Conservation (phyloP, 2,329 filamentous ascomycete genomes). For the Sarocladium kiliense region DNA sequence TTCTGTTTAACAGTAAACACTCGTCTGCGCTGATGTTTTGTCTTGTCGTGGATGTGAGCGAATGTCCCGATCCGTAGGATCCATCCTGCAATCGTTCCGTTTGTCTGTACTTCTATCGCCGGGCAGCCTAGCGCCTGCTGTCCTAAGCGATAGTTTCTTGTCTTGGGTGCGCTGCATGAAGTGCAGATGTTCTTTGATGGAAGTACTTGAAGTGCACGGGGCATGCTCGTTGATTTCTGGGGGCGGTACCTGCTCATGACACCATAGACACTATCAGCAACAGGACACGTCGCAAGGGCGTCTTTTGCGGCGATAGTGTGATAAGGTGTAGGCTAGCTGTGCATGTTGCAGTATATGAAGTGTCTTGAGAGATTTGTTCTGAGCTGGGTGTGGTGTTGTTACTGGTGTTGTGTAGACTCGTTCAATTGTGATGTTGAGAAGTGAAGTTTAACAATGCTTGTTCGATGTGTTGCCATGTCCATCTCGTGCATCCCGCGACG, state of each 20-base stretch:
- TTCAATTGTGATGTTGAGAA: conserved; percentile 8
- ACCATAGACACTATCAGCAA: conserved; percentile 8
- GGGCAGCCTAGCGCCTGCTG: conserved; percentile 8
- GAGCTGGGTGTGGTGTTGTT: conserved; percentile 8
- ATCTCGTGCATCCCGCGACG: background rate
- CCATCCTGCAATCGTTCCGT: conserved; percentile 5
- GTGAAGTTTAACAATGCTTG: conserved; percentile 9
- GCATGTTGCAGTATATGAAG: conserved; percentile 6
- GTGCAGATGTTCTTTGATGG: conserved; percentile 8
- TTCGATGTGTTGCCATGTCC: conserved; percentile 7
- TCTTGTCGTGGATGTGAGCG: conserved; percentile 6
- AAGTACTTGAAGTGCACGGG: conserved; percentile 8
- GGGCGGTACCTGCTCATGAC: conserved; percentile 7
- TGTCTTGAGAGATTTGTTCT: conserved; percentile 7
- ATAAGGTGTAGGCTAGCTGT: conserved; percentile 9
- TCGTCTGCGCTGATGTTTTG: conserved; percentile 4
- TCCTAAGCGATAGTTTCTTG: conserved; percentile 4
- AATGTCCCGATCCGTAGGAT: background rate
- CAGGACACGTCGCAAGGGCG: conserved; percentile 8
- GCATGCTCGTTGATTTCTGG: conserved; percentile 10
- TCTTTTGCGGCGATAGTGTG: conserved; percentile 9
- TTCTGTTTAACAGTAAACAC: conserved; percentile 9
- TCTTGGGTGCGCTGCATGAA: conserved; percentile 8
- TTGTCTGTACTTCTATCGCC: conserved; percentile 3
- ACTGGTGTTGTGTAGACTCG: conserved; percentile 5